Base-by-base conservation (phyloP, 106 monocot species). In the Dioscorea dumetorum region DNA sequence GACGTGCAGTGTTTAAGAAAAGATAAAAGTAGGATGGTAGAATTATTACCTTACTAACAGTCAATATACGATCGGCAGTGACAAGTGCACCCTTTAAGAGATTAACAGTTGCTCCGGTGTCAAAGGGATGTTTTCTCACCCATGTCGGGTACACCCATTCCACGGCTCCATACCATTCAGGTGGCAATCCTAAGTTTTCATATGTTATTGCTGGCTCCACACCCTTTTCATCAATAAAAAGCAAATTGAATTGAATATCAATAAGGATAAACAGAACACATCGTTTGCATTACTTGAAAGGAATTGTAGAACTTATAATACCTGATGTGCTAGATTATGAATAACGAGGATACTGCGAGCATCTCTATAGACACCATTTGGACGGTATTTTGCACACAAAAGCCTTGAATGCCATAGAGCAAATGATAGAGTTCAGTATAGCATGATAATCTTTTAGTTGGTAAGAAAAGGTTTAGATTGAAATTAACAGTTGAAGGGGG, bases 291-390 rank as follows among this genome's bases (percentile, higher is more conserved):
- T 6, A 41, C 41, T 41, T 6, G 41, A 6, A 41, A 41, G 9
- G 6, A 41, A 41, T 41, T 41, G 5, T 41, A 10, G 41, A 41
- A 41, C 41, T 8, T 41, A 6, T 8, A 41, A 32, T 79, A 91
- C 95, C 91, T 95, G 88, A 81, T 91, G 95, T 31, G 83, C 80
- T 73, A 95, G 66, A 64, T 95, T 95, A 78, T 95, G 95, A 67
- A 95, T 91, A 31, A 83, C 79, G 75, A 91, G 86, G 78, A 95
- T 83, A 73, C 85, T 75, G 57, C 91, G 84, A 22, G 88, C 83
- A 71, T 86, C 81, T 76, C 76, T 85, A 63, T 91, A 95, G 67
- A 95, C 85, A 69, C 91, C 91, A 79, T 83, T 35, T 64, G 91
- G 85, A 35, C 91, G 87, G 60, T 91, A 95, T 58, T 95, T 91